phyloP scores from a whole-genome alignment of 163 green algal species.

The Dunaliella salina region DNA sequence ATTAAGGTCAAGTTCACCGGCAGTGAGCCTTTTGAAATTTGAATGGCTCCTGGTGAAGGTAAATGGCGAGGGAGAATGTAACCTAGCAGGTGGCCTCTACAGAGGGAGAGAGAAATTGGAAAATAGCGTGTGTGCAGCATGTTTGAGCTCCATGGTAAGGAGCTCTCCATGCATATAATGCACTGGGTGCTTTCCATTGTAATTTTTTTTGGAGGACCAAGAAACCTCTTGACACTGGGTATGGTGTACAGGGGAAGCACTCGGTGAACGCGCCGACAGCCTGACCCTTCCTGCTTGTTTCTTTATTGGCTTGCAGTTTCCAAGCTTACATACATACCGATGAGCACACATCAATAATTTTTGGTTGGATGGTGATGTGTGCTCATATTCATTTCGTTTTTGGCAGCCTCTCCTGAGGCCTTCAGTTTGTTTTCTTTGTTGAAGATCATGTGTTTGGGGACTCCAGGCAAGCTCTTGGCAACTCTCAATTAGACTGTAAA shows the following conservation, averaged over 20 bases:
- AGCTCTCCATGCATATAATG: not conserved
- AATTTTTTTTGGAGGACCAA: not conserved
- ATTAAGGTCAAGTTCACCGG: slow-evolving; percentile 90
- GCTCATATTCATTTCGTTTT: too few relatives aligned
- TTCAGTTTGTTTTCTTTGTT: too few relatives aligned
- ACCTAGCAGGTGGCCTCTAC: not conserved
- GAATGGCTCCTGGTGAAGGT: not conserved
- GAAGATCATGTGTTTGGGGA: not conserved
- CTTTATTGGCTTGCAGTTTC: not conserved
- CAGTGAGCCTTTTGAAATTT: slow-evolving; percentile 61
- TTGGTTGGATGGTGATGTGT: not conserved
- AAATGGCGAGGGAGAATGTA: not conserved
- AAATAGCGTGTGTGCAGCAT: not conserved
- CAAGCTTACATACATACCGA: not conserved
- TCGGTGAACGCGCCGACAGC: not conserved
- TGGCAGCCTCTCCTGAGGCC: too few relatives aligned
- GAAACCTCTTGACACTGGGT: not conserved
- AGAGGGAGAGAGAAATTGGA: not conserved
- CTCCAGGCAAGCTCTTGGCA: not conserved
- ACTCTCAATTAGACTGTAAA: not conserved
- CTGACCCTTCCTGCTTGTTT: not conserved
- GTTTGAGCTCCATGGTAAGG: not conserved
- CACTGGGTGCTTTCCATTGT: not conserved
- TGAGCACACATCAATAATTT: not conserved
- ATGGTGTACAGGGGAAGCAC: not conserved